Conservation (phyloP, 768 basidiomycete species). For the Tylopilus sp. region DNA sequence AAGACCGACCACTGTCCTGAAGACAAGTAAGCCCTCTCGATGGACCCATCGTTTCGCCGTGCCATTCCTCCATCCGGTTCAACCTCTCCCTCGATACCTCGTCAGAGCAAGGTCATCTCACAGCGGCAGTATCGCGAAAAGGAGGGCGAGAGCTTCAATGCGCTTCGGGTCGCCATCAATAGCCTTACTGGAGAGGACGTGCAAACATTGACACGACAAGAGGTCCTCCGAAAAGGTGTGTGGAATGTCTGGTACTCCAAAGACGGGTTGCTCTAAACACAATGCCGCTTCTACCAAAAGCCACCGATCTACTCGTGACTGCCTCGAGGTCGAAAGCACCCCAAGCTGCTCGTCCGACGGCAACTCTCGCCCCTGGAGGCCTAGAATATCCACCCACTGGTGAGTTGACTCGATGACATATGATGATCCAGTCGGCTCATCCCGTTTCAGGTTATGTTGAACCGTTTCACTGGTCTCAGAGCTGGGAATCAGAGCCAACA, state of each 20-base stretch:
- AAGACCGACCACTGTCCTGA: background rate
- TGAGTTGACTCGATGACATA: background rate
- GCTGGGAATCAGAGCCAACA: background rate
- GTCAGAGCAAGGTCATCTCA: constrained; percentile 6
- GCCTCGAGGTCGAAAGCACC: background rate
- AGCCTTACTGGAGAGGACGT: constrained; percentile 15
- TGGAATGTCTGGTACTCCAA: background rate
- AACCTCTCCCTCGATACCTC: background rate
- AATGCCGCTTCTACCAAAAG: background rate
- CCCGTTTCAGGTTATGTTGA: constrained; percentile 2
- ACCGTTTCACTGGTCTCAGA: background rate
- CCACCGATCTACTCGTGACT: constrained; percentile 7
- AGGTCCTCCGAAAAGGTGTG: constrained; percentile 21
- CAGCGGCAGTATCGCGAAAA: constrained; percentile 23
- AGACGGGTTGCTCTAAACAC: background rate
- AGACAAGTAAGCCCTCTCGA: background rate
- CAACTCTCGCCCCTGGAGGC: background rate
- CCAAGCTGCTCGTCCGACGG: background rate
- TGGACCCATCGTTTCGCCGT: background rate
- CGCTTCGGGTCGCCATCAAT: constrained; percentile 17
- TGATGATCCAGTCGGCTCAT: constrained; percentile 3
- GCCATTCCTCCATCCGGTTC: background rate
- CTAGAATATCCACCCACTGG: background rate
- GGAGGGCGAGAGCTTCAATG: constrained; percentile 21
- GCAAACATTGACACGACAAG: constrained; percentile 19